Base-by-base conservation (phyloP, 2,329 filamentous ascomycete species). In the Apiospora rasikravindrae region DNA sequence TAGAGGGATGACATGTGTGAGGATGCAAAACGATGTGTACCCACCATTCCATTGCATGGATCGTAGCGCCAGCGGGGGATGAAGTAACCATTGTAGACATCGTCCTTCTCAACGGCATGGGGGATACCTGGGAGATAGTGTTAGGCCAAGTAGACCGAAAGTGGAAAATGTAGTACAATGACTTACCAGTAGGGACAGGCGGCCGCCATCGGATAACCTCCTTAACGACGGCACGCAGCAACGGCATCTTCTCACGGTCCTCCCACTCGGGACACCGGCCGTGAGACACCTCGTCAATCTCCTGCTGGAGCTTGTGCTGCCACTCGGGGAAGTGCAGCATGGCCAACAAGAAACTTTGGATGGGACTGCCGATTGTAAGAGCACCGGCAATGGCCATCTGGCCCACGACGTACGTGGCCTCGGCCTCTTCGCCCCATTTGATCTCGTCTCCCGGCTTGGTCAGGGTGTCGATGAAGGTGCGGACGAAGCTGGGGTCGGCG, bases 131-230 rank as follows among this genome's bases (percentile, higher is more conserved):
- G 40, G 44, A 2, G 16, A 11, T 0, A 1, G 3, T 51, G 13
- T 10, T 10, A 37, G 37, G 24, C 16, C 16, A 64, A 47, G 51
- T 47, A 37, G 45, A 11, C 14, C 4, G 24, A 8, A 5, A 19
- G 10, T 42, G 19, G 11, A 16, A 19, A 13, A n/a, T n/a, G 4
- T 7, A 2, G 24, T 29, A 22, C 5, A 10, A 51, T 2, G 8
- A 76, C 81, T 49, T 73, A 83, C 86, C 86, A 45, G 87, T 88
- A 6, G 87, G 86, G 13, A 88, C 86, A 4, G 87, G 86, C 40
- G 86, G 86, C 69, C 87, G 81, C 86, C 86, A 89, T n/a, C 88
- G 82, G 26, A 88, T 81, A 0, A 83, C 82, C 77, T 90, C 87
- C 76, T 88, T 87, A 49, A 88, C 83, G 13, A 85, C 82, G 0